These are phyloP conservation scores for Pseudomonodictys pantanalensis DNA, from an alignment of 495 filamentous ascomycete genomes.

Conservation along the genomic window DNA sequence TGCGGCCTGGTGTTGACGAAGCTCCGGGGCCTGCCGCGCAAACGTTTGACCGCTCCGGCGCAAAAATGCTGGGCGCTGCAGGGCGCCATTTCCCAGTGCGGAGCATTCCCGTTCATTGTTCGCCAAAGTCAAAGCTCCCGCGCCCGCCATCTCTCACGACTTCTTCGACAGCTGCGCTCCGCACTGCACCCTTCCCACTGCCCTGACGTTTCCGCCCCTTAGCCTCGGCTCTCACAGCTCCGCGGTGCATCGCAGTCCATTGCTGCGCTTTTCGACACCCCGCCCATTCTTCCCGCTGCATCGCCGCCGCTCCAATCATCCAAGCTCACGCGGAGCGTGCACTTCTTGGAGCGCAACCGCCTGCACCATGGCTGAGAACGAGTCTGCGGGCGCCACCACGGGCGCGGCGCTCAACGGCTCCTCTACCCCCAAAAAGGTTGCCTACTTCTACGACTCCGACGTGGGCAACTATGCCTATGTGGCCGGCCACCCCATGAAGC, in stretches of 20 bases:
- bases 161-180: neutral
- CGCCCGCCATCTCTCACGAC: neutral
- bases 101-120: conserved; percentile 15
- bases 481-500: conserved; percentile 98
- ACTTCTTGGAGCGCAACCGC: no score
- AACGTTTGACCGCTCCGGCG: neutral
- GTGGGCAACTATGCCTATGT: conserved; percentile 98
- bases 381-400: neutral
- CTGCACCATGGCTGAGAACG: neutral
- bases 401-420: conserved; percentile 6
- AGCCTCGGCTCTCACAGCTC: no score
- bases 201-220: neutral
- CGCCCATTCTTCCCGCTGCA: no score
- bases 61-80: neutral
- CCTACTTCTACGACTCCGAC: conserved; percentile 97
- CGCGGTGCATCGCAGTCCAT: no score
- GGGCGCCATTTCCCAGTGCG: conserved; percentile 9
- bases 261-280: no score
- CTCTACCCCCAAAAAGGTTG: conserved; percentile 63
- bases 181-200: neutral
- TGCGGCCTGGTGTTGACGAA: conserved; percentile 12
- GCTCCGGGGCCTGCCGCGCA: conserved; percentile 15
- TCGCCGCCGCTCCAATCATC: no score
- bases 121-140: conserved; percentile 5
- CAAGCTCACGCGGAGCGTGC: no score